These are phyloP conservation scores for Solanum gracilifrons DNA, from an alignment of 257 asterid genomes.

Conservation along the genomic window DNA sequence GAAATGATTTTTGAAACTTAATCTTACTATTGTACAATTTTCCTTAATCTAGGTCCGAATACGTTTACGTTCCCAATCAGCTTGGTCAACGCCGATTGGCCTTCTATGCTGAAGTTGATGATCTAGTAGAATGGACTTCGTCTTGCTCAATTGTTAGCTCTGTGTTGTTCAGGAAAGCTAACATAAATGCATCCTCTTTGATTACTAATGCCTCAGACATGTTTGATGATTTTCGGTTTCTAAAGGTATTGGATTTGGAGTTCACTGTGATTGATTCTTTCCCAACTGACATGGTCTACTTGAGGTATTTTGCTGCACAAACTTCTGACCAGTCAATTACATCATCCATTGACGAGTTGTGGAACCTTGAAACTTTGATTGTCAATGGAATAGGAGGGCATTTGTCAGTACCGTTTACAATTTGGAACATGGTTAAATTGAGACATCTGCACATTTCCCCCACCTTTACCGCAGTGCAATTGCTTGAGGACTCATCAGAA, in stretches of 20 bases:
- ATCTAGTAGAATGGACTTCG: not conserved
- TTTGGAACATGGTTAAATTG: not conserved
- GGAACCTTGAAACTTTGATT: not conserved
- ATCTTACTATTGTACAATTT: not conserved
- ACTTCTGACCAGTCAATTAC: not conserved
- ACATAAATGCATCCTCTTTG: too few relatives aligned
- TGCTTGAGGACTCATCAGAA: not conserved
- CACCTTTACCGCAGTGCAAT: not conserved
- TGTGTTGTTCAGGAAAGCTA: not conserved
- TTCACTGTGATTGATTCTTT: not conserved
- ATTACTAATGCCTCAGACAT: too few relatives aligned
- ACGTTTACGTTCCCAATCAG: not conserved
- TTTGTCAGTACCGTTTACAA: not conserved
- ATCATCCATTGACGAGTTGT: not conserved
- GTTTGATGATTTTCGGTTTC: too few relatives aligned
- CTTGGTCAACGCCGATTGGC: not conserved
- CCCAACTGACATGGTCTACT: not conserved
- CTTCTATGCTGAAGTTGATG: not conserved
- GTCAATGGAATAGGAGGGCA: not conserved
- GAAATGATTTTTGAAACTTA: not conserved
- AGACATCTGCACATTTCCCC: not conserved
- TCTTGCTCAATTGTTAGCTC: not conserved
- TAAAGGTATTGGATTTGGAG: conserved; percentile 4
- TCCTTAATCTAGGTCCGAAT: not conserved
- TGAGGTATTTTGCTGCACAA: conserved; percentile 4